Evolutionary conservation across 2,329 filamentous ascomycete species (phyloP), one percentile per base, ranked within the genome.

Genomic region (Penicillium sp.): DNA sequence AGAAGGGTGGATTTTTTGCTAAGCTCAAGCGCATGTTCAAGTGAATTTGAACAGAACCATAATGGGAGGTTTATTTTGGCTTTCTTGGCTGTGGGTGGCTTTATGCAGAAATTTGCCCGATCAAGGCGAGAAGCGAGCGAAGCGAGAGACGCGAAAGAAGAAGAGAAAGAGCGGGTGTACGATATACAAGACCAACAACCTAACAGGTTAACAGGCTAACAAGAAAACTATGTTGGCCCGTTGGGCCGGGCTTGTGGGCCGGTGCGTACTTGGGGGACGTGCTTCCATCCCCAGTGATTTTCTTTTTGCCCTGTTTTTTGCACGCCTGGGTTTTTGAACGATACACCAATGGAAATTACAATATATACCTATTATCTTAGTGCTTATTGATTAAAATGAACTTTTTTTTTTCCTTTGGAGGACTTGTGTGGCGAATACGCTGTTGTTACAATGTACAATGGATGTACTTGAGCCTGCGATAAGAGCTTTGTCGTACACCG

Each of bases 1-100:
- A 78, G 63, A 68, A 75, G 65, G 63, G 60, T 4, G 63, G 63
- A 31, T 63, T 65, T 56, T 61, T 63, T 24, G 60, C 51, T 9
- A 56, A 59, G 43, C 50, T 65, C 54, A 65, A 65, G 63, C 63
- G 63, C 14, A 60, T 58, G 60, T 65, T 65, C 55, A 65, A 65
- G 43, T 61, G 33, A 31, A 51, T 2, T 44, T 22, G 4, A 13
- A 40, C 7, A 36, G 16, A 16, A 13, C 3, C 49, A 41, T 22
- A 27, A 27, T 5, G 24, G 24, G 43, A 33, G 6, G 13, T 18
- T 13, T 9, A 22, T 18, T 39, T 35, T 36, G 40, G 22, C 9
- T 31, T 47, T 40, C 16, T 27, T 55, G 36, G 33, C 24, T 47
- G 33, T 18, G 52, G 39, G 24, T 31, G 13, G 13, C 16, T 33